Conservation (phyloP, 805 yeast species). For the Candida corydali region DNA sequence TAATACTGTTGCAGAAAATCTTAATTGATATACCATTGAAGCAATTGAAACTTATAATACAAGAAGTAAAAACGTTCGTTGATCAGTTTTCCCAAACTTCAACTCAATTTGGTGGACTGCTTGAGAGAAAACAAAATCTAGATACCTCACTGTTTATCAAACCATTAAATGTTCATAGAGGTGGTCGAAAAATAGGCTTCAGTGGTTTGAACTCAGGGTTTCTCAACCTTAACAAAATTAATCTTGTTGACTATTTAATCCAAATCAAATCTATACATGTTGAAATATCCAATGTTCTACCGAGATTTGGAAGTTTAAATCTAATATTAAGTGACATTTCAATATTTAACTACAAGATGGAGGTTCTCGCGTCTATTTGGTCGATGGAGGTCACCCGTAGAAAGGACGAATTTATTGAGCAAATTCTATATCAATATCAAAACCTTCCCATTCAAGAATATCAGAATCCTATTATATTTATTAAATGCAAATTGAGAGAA, state of each 20-base stretch:
- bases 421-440: conserved; percentile 19
- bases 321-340: conserved; percentile 13
- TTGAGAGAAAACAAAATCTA: neutral
- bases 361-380: conserved; percentile 20
- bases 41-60: conserved; percentile 9
- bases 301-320: conserved; percentile 24
- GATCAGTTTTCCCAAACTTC: conserved; percentile 5
- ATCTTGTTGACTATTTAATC: conserved; percentile 37
- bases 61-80: conserved; percentile 10
- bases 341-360: conserved; percentile 17
- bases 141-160: too few species aligned
- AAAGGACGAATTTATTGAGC: conserved; percentile 6
- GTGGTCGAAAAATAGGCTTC: conserved; percentile 4
- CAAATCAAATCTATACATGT: conserved; percentile 17
- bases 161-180: too few species aligned
- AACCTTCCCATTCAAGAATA: conserved; percentile 9
- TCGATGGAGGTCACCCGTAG: conserved; percentile 15
- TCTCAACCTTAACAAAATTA: conserved; percentile 18
- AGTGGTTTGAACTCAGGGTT: neutral
- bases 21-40: conserved; percentile 10
- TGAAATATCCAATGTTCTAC: conserved; percentile 13
- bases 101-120: too few species aligned
- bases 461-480: conserved; percentile 20
- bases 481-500: conserved; percentile 18
- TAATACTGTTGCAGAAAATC: conserved; percentile 14